phyloP scores from a whole-genome alignment of 371 early-diverging fungal species.

The Mucor racemosus region DNA sequence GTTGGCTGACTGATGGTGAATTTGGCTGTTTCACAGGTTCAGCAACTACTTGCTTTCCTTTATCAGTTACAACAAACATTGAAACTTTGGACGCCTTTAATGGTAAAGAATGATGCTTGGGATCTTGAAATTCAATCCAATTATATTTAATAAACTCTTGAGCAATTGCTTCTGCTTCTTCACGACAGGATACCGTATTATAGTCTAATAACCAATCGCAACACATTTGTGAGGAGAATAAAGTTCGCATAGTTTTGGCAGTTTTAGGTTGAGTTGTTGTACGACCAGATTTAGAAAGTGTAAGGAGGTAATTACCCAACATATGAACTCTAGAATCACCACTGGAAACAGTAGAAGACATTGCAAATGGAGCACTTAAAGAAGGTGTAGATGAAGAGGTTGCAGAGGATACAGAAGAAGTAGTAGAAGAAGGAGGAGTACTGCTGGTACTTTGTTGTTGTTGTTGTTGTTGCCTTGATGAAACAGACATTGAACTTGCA shows the following conservation, averaged over 20 bases:
- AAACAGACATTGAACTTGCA: constrained; percentile 25
- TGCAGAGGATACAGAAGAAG: constrained; percentile 28
- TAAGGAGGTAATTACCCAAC: constrained; percentile 45
- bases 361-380: constrained; percentile 32
- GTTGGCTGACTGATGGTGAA: constrained; percentile 19
- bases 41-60: constrained; percentile 26
- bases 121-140: constrained; percentile 59
- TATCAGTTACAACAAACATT: constrained; percentile 32
- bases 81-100: constrained; percentile 28
- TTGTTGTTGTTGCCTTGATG: constrained; percentile 6
- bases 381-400: constrained; percentile 32
- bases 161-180: constrained; percentile 63
- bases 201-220: constrained; percentile 70
- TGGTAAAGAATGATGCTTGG: constrained; percentile 15
- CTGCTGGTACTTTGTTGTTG: constrained; percentile 9
- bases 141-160: constrained; percentile 58
- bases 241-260: constrained; percentile 39
- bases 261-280: constrained; percentile 17
- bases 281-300: constrained; percentile 33
- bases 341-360: constrained; percentile 26
- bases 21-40: constrained; percentile 23
- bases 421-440: constrained; percentile 26
- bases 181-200: constrained; percentile 62
- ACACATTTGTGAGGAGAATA: constrained; percentile 48
- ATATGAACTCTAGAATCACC: constrained; percentile 44